Evolutionary conservation across 2,329 filamentous ascomycete genomes (phyloP).

Genomic region (Alternaria burnsii): DNA sequence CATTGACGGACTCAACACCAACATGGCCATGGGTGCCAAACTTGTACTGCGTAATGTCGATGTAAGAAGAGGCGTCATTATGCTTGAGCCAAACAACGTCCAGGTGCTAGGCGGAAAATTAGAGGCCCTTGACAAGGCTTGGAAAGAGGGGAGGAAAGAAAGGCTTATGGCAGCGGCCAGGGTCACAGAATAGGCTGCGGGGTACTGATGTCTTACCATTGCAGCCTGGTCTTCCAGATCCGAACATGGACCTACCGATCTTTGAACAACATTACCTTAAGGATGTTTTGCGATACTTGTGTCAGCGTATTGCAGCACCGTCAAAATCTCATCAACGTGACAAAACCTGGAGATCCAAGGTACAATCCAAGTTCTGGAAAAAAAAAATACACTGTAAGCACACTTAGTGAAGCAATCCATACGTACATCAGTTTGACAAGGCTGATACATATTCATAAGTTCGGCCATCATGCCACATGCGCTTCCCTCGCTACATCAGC

Average conservation of each 20-base stretch:
- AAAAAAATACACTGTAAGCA: background rate
- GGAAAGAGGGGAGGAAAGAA: slow-evolving; percentile 75
- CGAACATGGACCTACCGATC: background rate
- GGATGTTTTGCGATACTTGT: slow-evolving; percentile 6
- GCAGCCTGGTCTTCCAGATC: background rate
- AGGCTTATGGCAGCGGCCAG: slow-evolving; percentile 69
- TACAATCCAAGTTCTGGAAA: rapidly evolving
- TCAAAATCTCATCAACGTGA: background rate
- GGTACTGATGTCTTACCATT: background rate
- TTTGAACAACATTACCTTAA: background rate
- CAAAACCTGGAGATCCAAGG: background rate
- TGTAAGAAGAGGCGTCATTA: slow-evolving; percentile 77
- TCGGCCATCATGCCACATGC: background rate
- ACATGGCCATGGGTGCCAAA: slow-evolving; percentile 81
- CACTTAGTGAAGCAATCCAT: background rate
- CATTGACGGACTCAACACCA: slow-evolving; percentile 71
- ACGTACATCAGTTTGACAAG: background rate
- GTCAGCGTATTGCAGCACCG: background rate
- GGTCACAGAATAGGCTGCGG: background rate
- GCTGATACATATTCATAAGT: background rate
- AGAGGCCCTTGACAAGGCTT: slow-evolving; percentile 79
- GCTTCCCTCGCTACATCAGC: background rate
- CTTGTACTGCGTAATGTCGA: slow-evolving; percentile 72
- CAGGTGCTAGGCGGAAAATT: slow-evolving; percentile 88
- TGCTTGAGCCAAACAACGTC: slow-evolving; percentile 75